Evolutionary conservation across 495 filamentous ascomycete species (phyloP), one percentile per base, ranked within the genome.

Genomic region (Extremus antarcticus): DNA sequence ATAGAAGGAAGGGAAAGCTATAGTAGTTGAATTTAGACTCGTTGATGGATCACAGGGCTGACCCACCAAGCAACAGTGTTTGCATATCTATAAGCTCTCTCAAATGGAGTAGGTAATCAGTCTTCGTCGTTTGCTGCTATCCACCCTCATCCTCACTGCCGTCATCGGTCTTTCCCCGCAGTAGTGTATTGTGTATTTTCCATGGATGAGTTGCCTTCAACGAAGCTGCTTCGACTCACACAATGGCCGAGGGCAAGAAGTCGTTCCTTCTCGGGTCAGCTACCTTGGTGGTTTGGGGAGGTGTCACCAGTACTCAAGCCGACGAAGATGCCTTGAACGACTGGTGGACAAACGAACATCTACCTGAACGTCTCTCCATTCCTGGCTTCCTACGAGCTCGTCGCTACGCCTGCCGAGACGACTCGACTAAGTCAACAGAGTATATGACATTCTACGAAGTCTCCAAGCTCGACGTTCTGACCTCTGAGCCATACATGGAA

Each of bases 281-380:
- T 29, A 15, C 47, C 52, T 43, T 59, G 13, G 25, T 54, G 1
- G 17, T 53, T 23, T 54, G 45, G 43, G 51, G 51, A 8, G 29
- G 20, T 20, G 40, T 54, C 23, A 41, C 47, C 29, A 40, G 29
- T 7, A n/a, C 23, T 13, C 29, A 24, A 43, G 39, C 19, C 32
- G 39, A 54, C 39, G 51, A 54, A 50, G 41, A 20, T 15, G 56
- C 40, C 21, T 19, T 59, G 10, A 54, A 59, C 45, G 56, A 48
- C 17, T 59, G 56, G 56, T 59, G 56, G 56, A 59, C 56, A 17
- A 59, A 54, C 39, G 56, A 54, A 23, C 51, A 59, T 24, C 39
- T 59, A 10, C 51, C 51, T 22, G 50, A 54, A 38, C 56, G 51
- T n/a, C 50, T 59, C 41, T 35, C 21, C n/a, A 51, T 59, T 43